phyloP scores from a whole-genome alignment of 2,329 filamentous ascomycete species.

The Stemphylium lycopersici region DNA sequence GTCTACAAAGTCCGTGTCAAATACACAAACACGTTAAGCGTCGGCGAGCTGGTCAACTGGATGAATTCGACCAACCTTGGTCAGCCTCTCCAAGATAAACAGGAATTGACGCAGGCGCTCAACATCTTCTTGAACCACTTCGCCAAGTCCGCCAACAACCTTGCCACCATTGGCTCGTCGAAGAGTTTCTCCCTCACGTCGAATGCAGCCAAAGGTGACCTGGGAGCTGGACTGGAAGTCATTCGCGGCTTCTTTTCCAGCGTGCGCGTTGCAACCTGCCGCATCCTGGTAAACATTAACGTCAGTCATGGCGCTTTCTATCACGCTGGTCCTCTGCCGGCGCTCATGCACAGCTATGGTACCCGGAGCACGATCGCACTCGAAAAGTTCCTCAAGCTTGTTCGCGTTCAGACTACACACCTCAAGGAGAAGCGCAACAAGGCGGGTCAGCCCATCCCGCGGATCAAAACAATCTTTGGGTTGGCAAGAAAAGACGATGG shows the following conservation, averaged over 20 bases:
- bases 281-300: slow-evolving; percentile 66
- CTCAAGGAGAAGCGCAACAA: slow-evolving; percentile 44
- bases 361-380: slow-evolving; percentile 24
- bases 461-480: slow-evolving; percentile 48
- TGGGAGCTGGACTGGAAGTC: slow-evolving; percentile 61
- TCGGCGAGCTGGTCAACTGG: slow-evolving; percentile 53
- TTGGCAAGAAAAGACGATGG: slow-evolving; percentile 50
- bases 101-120: slow-evolving; percentile 60
- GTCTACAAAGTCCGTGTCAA: slow-evolving; percentile 24
- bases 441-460: slow-evolving; percentile 37
- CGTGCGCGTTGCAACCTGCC: slow-evolving; percentile 61
- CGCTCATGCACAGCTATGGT: slow-evolving; percentile 29
- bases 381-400: slow-evolving; percentile 46
- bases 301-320: slow-evolving; percentile 65
- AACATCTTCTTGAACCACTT: slow-evolving; percentile 63
- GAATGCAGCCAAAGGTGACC: slow-evolving; percentile 36
- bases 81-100: slow-evolving; percentile 50
- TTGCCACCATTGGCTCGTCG: slow-evolving; percentile 58
- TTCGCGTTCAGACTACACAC: slow-evolving; percentile 47
- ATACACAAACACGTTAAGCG: slow-evolving; percentile 20
- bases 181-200: slow-evolving; percentile 51
- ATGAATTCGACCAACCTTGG: slow-evolving; percentile 51
- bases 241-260: slow-evolving; percentile 67
- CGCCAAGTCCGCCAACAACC: slow-evolving; percentile 49
- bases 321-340: slow-evolving; percentile 49